phyloP scores from a whole-genome alignment of 106 monocot genomes.

The Dioscorea alata region DNA sequence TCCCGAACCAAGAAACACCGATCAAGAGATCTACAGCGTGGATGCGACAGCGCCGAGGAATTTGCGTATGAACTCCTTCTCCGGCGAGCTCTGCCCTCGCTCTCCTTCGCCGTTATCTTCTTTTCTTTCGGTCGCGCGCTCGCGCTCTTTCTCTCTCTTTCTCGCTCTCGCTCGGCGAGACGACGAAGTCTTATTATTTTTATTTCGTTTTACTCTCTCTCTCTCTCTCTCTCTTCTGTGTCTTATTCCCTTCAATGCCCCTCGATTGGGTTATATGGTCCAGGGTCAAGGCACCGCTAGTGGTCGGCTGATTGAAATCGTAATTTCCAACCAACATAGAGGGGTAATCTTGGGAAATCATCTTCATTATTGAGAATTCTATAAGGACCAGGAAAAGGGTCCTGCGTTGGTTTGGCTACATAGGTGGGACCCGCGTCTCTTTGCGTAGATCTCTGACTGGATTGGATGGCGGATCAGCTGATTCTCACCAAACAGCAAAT shows the following conservation, averaged over 20 bases:
- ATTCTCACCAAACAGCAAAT: neutral
- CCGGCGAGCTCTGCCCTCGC: neutral
- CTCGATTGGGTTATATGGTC: neutral
- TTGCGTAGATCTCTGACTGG: too few species aligned
- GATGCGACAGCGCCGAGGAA: neutral
- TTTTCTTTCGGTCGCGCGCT: neutral
- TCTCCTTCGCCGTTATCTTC: slow-evolving; percentile 11
- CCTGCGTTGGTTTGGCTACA: too few species aligned
- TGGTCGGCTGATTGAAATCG: too few species aligned
- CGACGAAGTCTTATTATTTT: slow-evolving; percentile 10
- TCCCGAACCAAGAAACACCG: slow-evolving; percentile 5
- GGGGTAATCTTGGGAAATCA: too few species aligned
- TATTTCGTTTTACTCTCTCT: neutral
- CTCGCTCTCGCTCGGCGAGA: slow-evolving; percentile 6
- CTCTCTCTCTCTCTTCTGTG: too few species aligned
- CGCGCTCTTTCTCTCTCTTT: slow-evolving; percentile 4
- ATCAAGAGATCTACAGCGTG: slow-evolving; percentile 22
- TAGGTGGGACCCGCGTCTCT: too few species aligned
- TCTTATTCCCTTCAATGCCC: neutral
- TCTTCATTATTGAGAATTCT: too few species aligned
- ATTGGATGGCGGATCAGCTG: neutral
- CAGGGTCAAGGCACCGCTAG: too few species aligned
- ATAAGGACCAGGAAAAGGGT: too few species aligned
- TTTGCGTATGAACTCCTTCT: neutral
- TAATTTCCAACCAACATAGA: too few species aligned